Percentiles rank a stretch among this genome's conserved stretches.
Evolutionary conservation across 495 filamentous ascomycete genomes (phyloP).

Genomic region (Sporormia fimetaria): DNA sequence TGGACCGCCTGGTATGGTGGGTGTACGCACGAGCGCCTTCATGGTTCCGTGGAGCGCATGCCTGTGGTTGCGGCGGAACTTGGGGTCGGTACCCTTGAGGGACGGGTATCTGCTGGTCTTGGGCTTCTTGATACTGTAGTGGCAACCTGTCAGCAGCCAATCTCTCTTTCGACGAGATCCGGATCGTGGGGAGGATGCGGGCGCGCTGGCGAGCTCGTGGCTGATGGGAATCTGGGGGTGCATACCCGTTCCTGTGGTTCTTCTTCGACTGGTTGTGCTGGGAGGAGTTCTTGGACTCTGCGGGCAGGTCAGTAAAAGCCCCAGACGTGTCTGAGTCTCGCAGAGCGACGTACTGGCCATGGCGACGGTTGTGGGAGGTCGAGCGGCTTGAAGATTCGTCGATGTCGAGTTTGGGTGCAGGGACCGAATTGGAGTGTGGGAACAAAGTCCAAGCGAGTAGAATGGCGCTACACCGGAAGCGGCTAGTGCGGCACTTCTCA

Average conservation of each 20-base stretch:
- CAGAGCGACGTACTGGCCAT: conserved; percentile 38
- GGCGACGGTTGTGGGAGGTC: conserved; percentile 28
- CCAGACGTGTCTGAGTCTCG: neutral
- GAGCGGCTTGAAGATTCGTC: conserved; percentile 11
- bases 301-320: neutral
- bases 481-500: no score
- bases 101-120: conserved; percentile 98
- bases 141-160: conserved; percentile 1
- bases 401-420: conserved; percentile 4
- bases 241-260: conserved; percentile 95
- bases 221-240: conserved; percentile 11
- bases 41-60: conserved; percentile 97
- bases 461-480: no score
- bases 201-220: conserved; percentile 3
- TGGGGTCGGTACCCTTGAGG: conserved; percentile 96
- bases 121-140: conserved; percentile 94
- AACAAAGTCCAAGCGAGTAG: neutral
- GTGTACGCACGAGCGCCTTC: conserved; percentile 79
- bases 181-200: neutral
- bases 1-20: neutral
- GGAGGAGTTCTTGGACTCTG: conserved; percentile 98
- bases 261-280: conserved; percentile 96
- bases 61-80: conserved; percentile 98
- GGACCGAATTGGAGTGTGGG: neutral
- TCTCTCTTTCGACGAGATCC: conserved; percentile 2